A percentile compares a stretch with the other conserved stretches of the same genome.
phyloP scores from a whole-genome alignment of 805 yeast species.

The Barnettozyma vustinii region DNA sequence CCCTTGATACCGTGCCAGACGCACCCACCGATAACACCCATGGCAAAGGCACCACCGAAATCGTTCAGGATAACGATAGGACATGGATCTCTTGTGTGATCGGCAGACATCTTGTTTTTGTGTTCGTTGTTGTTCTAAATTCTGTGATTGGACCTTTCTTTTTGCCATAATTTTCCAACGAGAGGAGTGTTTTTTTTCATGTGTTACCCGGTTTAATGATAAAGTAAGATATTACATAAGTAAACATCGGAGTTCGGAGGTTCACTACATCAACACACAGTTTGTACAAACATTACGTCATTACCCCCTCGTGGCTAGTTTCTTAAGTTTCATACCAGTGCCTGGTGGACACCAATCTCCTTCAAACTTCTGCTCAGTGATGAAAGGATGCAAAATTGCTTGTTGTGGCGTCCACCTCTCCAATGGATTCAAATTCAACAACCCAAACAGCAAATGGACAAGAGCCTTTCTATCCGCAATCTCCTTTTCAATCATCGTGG shows the following conservation, averaged over 20 bases:
- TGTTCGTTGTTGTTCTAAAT: not conserved
- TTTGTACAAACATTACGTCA: not conserved
- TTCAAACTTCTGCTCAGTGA: conserved; percentile 52
- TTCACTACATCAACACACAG: too few relatives aligned
- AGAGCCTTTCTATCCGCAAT: conserved; percentile 64
- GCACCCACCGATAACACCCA: conserved; percentile 99
- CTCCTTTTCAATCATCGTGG: conserved; percentile 55
- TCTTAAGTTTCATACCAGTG: conserved; percentile 12
- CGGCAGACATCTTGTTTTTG: conserved; percentile 68
- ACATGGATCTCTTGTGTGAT: conserved; percentile 98
- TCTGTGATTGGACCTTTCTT: not conserved
- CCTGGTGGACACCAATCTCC: conserved; percentile 54
- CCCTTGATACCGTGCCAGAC: conserved; percentile 99
- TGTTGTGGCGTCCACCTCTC: conserved; percentile 98
- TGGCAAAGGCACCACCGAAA: conserved; percentile 98
- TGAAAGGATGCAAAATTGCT: conserved; percentile 87
- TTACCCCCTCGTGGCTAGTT: not conserved
- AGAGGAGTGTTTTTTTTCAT: not conserved
- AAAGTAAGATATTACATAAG: not conserved
- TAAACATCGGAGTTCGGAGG: not conserved
- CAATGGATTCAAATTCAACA: conserved; percentile 80
- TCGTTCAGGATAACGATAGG: conserved; percentile 94
- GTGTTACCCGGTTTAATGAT: not conserved
- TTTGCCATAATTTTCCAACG: not conserved
- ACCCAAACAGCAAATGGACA: conserved; percentile 72